Base-by-base conservation (phyloP, 208 protist genomes). In the Strigomonas culicis region DNA sequence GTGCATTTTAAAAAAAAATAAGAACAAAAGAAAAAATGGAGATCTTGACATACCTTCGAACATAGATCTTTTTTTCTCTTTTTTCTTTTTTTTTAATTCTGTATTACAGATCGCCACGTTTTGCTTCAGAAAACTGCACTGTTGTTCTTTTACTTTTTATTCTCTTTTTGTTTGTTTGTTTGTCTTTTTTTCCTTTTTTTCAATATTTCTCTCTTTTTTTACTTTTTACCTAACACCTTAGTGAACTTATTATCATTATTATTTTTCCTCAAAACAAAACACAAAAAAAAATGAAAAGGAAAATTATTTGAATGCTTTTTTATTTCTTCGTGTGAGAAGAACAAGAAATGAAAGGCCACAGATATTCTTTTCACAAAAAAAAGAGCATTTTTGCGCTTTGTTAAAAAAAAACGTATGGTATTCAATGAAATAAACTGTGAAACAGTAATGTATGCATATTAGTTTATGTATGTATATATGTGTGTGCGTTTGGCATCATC, bases 321-420 rank as follows among this genome's bases (percentile, higher is more conserved):
- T 41, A 41, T 51, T 41, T 36, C 31, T 46, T n/a, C 25, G n/a
- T n/a, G n/a, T n/a, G n/a, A n/a, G n/a, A n/a, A n/a, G n/a, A n/a
- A n/a, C n/a, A n/a, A n/a, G n/a, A n/a, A n/a, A n/a, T n/a, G n/a
- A n/a, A n/a, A n/a, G n/a, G n/a, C n/a, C n/a, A n/a, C n/a, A n/a
- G n/a, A n/a, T n/a, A n/a, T n/a, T n/a, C n/a, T n/a, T n/a, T n/a
- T n/a, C n/a, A n/a, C n/a, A n/a, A n/a, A n/a, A n/a, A n/a, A n/a
- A n/a, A n/a, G n/a, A n/a, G n/a, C n/a, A n/a, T n/a, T n/a, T n/a
- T n/a, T n/a, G n/a, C n/a, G n/a, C n/a, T n/a, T n/a, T n/a, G n/a
- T n/a, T 67, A 50, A 68, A 44, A 58, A 67, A 58, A 73, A 58
- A 49, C 49, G 46, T 59, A 36, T 50, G 55, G 19, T 36, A 56